phyloP scores from a whole-genome alignment of 345 rosid genomes.

The Heritiera littoralis region DNA sequence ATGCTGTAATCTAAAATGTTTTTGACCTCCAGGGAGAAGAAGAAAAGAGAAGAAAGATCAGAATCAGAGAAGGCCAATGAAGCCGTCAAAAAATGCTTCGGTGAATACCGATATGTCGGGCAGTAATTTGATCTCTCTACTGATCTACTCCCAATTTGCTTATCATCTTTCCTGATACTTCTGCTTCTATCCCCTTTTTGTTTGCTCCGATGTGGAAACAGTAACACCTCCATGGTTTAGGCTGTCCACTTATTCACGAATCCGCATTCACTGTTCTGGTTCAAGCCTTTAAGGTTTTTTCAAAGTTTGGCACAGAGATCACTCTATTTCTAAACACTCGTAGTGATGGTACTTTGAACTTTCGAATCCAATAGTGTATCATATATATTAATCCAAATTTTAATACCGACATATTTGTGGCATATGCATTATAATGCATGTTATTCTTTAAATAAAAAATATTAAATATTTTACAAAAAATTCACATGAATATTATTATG shows the following conservation, averaged over 20 bases:
- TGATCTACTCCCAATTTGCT: not conserved
- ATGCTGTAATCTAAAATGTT: not conserved
- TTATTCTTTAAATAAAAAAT: no score
- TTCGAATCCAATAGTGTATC: no score
- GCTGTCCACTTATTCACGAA: not conserved
- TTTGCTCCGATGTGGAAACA: conserved; percentile 14
- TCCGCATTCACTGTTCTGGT: not conserved
- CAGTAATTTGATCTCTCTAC: conserved; percentile 23
- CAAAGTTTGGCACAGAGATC: no score
- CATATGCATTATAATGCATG: no score
- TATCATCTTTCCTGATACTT: conserved; percentile 19
- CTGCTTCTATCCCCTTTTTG: conserved; percentile 15
- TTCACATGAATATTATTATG: no score
- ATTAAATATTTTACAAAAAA: no score
- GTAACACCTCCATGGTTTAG: conserved; percentile 17
- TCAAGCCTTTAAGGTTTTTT: not conserved
- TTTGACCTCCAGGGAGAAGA: conserved; percentile 73
- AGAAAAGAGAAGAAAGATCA: conserved; percentile 69
- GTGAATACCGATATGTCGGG: conserved; percentile 41
- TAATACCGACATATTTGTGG: no score
- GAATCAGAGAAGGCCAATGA: conserved; percentile 76
- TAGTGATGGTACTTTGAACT: no score
- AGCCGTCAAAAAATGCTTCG: conserved; percentile 66
- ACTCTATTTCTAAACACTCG: no score
- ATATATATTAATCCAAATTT: no score